Percentiles rank a stretch among this genome's conserved stretches.
These are phyloP conservation scores for Hyphodiscus hymeniophilus DNA, from an alignment of 495 filamentous ascomycete genomes.

Conservation along the genomic window DNA sequence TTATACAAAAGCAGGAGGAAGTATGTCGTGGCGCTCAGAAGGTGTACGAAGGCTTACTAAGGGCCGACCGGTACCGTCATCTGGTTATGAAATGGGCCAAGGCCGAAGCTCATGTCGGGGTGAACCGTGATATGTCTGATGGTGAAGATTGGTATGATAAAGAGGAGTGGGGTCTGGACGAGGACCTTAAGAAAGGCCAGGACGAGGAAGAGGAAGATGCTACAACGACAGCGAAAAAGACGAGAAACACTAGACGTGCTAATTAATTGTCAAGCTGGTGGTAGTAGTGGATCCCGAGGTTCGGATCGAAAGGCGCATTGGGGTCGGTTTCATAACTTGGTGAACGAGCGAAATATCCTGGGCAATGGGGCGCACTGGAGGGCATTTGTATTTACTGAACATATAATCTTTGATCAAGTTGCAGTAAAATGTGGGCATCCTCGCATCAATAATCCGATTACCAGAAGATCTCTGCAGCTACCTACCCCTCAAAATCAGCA, in stretches of 20 bases:
- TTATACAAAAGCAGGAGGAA: conserved; percentile 94
- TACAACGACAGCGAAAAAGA: conserved; percentile 65
- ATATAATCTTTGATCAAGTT: no score
- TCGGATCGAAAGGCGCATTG: no score
- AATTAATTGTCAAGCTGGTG: no score
- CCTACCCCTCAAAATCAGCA: no score
- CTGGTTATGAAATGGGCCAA: conserved; percentile 77
- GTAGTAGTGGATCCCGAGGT: no score
- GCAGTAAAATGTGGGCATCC: no score
- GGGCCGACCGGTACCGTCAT: conserved; percentile 69
- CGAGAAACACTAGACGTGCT: conserved; percentile 60
- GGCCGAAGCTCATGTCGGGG: conserved; percentile 78
- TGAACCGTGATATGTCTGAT: conserved; percentile 58
- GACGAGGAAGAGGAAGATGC: conserved; percentile 85
- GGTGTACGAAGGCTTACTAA: conserved; percentile 66
- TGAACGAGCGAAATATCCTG: no score
- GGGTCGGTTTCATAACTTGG: no score
- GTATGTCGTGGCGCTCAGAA: conserved; percentile 72
- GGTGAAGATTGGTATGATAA: conserved; percentile 95
- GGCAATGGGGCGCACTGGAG: no score
- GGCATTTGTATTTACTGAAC: no score
- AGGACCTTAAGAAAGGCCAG: conserved; percentile 81
- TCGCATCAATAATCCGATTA: no score
- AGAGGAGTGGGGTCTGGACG: conserved; percentile 78
- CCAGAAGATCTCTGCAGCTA: no score